Evolutionary conservation across 2,329 filamentous ascomycete genomes (phyloP).

Genomic region (Colletotrichum falcatum): DNA sequence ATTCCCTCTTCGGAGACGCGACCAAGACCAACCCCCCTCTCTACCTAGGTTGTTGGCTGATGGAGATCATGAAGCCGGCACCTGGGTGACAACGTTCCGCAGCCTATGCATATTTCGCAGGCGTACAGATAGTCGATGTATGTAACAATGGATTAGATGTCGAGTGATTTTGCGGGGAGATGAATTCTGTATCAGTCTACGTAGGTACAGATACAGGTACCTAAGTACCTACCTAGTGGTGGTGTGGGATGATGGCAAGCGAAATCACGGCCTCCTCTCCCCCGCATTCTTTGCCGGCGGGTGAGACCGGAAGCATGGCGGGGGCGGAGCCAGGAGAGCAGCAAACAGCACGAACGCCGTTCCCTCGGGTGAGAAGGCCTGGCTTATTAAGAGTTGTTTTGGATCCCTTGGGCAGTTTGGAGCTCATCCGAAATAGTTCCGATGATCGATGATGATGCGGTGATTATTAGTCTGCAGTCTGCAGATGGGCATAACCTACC

Average conservation of each 20-base stretch:
- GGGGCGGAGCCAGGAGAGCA: not conserved
- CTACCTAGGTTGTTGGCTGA: not conserved
- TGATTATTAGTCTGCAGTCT: no score
- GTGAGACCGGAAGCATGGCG: not conserved
- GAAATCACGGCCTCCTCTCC: no score
- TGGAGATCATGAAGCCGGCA: not conserved
- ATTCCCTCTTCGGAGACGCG: not conserved
- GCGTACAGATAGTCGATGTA: no score
- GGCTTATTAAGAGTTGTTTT: not conserved
- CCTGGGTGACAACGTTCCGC: not conserved
- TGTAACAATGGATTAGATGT: not conserved
- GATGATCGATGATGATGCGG: not conserved
- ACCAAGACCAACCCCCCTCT: no score
- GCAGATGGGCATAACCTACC: conserved; percentile 15
- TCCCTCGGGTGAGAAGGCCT: not conserved
- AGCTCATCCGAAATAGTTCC: conserved; percentile 2
- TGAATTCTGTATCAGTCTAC: no score
- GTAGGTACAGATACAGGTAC: no score
- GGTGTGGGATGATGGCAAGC: no score
- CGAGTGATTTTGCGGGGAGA: not conserved
- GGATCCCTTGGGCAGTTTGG: not conserved
- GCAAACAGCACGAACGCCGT: no score
- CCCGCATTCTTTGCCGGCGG: not conserved
- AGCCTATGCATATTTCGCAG: no score
- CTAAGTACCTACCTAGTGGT: no score